A percentile compares a stretch with the other conserved stretches of the same genome.
Evolutionary conservation across 768 basidiomycete species (phyloP).

Genomic region (Dentipellis sp.): DNA sequence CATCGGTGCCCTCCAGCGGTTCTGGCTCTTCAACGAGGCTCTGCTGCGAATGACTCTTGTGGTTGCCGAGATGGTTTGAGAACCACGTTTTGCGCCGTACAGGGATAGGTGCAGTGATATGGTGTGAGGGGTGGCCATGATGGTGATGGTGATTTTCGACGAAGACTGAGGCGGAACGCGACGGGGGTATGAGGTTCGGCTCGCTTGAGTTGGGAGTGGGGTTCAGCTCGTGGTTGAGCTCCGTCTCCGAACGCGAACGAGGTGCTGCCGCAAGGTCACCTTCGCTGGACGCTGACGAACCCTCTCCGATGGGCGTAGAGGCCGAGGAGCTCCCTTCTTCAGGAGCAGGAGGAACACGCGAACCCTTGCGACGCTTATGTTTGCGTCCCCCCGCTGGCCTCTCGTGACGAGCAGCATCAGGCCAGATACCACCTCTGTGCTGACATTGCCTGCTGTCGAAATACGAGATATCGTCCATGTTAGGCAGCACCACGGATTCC

Average conservation of each 20-base stretch:
- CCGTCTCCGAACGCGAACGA: not conserved
- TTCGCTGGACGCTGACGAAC: not conserved
- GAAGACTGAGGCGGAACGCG: not conserved
- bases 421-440: slow-evolving; percentile 86
- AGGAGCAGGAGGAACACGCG: not conserved
- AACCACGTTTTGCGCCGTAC: not conserved
- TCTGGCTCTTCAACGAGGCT: not conserved
- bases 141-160: not conserved
- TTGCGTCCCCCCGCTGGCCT: slow-evolving; percentile 11
- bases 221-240: not conserved
- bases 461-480: slow-evolving; percentile 98
- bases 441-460: slow-evolving; percentile 64
- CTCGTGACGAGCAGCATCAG: slow-evolving; percentile 54
- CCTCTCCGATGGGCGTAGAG: not conserved
- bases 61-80: not conserved
- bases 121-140: not conserved
- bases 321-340: not conserved
- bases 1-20: not conserved
- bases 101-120: not conserved
- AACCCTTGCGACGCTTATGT: not conserved
- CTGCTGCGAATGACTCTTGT: not conserved
- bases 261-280: not conserved
- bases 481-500: slow-evolving; percentile 91
- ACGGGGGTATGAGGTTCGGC: not conserved
- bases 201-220: not conserved